Evolutionary conservation across 352 stramenopile species (phyloP).

Genomic region (Globisporangium parvum): DNA sequence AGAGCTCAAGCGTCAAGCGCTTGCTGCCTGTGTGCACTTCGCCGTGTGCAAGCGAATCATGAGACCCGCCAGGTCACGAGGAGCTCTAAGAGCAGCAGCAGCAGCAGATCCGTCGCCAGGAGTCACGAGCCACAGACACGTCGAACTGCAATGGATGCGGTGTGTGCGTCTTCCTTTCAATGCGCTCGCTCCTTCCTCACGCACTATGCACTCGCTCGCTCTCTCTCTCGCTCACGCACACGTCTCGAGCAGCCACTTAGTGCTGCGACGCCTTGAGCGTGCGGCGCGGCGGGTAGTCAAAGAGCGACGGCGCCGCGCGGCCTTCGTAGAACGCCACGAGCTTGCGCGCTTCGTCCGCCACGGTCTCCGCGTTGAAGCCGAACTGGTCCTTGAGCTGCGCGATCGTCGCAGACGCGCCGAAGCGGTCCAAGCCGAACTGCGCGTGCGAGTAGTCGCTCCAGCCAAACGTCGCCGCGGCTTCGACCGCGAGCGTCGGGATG

Average conservation of each 20-base stretch:
- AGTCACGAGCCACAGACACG: background rate
- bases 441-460: conserved; percentile 96
- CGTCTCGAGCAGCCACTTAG: conserved; percentile 20
- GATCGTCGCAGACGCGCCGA: conserved; percentile 85
- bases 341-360: conserved; percentile 88
- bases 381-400: conserved; percentile 91
- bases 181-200: background rate
- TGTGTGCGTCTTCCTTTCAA: background rate
- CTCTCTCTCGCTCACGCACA: background rate
- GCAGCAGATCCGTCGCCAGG: too few species aligned
- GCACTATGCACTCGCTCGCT: background rate
- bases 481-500: conserved; percentile 94
- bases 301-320: conserved; percentile 57
- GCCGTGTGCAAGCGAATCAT: too few species aligned
- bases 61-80: too few species aligned
- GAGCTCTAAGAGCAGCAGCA: too few species aligned
- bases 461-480: conserved; percentile 91
- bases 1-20: too few species aligned
- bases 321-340: conserved; percentile 92
- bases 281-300: conserved; percentile 60
- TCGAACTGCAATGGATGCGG: background rate
- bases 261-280: conserved; percentile 56
- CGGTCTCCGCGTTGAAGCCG: conserved; percentile 94
- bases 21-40: too few species aligned
- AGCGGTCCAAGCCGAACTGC: conserved; percentile 89